Evolutionary conservation across 2,329 filamentous ascomycete species (phyloP).

Genomic region (Botrytis paeoniae): DNA sequence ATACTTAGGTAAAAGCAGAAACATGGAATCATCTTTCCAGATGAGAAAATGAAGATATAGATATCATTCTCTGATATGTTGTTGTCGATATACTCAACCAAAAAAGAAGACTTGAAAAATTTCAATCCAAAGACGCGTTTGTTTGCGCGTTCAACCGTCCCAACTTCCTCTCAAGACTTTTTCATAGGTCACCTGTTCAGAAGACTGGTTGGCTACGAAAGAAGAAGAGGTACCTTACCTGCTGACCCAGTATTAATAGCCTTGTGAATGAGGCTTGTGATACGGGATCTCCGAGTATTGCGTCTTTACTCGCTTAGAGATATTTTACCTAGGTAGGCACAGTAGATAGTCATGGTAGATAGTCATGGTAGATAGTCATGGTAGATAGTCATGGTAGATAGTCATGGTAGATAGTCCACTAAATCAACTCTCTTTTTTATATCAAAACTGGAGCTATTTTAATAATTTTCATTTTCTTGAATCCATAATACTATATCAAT

Average conservation of each 20-base stretch:
- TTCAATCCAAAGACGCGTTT: background rate
- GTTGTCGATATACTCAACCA: background rate
- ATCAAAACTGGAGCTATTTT: no score
- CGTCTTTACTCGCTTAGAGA: background rate
- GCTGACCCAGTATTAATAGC: background rate
- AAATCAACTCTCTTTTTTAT: no score
- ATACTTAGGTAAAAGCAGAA: background rate
- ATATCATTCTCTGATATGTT: background rate
- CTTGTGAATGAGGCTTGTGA: background rate
- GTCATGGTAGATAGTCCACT: no score
- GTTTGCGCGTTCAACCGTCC: background rate
- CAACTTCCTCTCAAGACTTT: background rate
- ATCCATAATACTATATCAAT: no score
- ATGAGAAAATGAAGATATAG: background rate
- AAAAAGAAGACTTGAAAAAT: background rate
- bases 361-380: no score
- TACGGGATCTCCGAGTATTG: background rate
- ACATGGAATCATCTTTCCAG: background rate
- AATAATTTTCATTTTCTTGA: no score
- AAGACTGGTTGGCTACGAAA: background rate
- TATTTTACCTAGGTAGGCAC: no score
- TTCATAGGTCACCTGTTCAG: background rate
- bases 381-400: no score
- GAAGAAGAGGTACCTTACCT: background rate
- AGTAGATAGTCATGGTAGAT: no score